Conservation (phyloP, 129 eudicot species). For the Oenanthe sinensis region DNA sequence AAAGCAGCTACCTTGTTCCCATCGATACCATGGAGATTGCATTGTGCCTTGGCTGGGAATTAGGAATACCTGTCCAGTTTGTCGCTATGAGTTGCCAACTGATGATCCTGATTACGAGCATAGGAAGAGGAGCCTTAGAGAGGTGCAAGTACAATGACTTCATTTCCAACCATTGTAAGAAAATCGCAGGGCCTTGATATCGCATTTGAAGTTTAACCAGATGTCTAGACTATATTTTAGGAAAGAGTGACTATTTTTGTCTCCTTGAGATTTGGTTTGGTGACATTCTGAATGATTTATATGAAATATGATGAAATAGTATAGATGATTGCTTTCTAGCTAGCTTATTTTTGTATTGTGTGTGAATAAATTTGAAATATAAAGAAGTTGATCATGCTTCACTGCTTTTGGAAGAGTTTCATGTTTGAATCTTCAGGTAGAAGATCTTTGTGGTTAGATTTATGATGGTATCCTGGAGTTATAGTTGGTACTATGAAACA, state of each 20-base stretch:
- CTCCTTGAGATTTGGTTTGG: not conserved
- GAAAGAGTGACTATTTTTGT: slow-evolving; percentile 6
- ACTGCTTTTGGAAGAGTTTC: not conserved
- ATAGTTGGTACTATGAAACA: not conserved
- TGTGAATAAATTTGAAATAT: not conserved
- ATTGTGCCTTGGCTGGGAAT: slow-evolving; percentile 62
- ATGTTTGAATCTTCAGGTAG: not conserved
- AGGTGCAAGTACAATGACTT: slow-evolving; percentile 20
- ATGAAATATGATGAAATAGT: slow-evolving; percentile 18
- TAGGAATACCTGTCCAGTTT: slow-evolving; percentile 72
- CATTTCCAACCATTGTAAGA: not conserved
- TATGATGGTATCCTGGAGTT: too few relatives aligned
- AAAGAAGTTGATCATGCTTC: not conserved
- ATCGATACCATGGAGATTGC: slow-evolving; percentile 63
- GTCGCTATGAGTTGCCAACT: slow-evolving; percentile 59
- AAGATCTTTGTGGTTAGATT: too few relatives aligned
- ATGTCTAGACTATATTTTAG: slow-evolving; percentile 26
- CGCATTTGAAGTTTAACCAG: slow-evolving; percentile 9
- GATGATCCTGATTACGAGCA: slow-evolving; percentile 65
- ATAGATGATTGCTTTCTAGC: slow-evolving; percentile 14
- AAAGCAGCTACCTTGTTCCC: slow-evolving; percentile 50
- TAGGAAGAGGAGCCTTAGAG: slow-evolving; percentile 34
- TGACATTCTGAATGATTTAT: slow-evolving; percentile 17
- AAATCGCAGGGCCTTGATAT: slow-evolving; percentile 7
- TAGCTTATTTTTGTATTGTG: not conserved